Conservation (phyloP, 2,329 filamentous ascomycete genomes). For the Volutella citrinella region DNA sequence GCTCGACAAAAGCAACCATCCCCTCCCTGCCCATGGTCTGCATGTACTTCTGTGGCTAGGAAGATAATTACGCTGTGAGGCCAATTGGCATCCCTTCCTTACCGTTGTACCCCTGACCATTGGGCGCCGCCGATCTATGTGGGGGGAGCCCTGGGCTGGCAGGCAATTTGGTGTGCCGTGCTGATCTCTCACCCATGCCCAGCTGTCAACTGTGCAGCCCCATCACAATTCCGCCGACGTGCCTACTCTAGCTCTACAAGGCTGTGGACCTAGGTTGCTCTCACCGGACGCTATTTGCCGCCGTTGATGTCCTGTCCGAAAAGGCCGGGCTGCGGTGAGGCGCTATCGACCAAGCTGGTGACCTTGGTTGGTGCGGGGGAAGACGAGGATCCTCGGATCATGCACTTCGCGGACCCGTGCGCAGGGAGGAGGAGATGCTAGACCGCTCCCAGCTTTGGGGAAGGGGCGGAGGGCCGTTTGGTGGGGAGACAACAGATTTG, state of each 20-base stretch:
- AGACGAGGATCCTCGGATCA: too few species aligned
- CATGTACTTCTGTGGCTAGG: conserved; percentile 15
- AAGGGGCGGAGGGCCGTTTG: too few species aligned
- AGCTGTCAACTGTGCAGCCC: conserved; percentile 20
- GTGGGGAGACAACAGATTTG: too few species aligned
- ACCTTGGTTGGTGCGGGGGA: too few species aligned
- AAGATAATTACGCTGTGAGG: too few species aligned
- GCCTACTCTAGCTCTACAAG: conserved; percentile 4
- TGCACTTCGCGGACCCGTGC: too few species aligned
- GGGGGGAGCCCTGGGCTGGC: conserved; percentile 17
- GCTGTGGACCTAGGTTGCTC: conserved; percentile 11
- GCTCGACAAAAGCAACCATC: conserved; percentile 19
- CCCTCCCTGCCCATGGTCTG: conserved; percentile 15
- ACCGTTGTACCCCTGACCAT: conserved; percentile 9
- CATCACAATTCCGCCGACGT: conserved; percentile 12
- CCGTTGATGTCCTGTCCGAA: too few species aligned
- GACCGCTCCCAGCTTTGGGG: too few species aligned
- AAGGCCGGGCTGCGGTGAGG: too few species aligned
- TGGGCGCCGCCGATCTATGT: conserved; percentile 13
- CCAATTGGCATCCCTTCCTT: too few species aligned
- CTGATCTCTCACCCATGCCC: conserved; percentile 17
- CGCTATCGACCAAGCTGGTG: too few species aligned
- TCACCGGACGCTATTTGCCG: conserved; percentile 27
- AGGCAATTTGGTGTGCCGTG: conserved; percentile 17
- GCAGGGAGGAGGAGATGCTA: too few species aligned